Percentiles rank a stretch among this genome's conserved stretches.
Evolutionary conservation across 768 basidiomycete species (phyloP).

Genomic region (Rhizopogon salebrosus): DNA sequence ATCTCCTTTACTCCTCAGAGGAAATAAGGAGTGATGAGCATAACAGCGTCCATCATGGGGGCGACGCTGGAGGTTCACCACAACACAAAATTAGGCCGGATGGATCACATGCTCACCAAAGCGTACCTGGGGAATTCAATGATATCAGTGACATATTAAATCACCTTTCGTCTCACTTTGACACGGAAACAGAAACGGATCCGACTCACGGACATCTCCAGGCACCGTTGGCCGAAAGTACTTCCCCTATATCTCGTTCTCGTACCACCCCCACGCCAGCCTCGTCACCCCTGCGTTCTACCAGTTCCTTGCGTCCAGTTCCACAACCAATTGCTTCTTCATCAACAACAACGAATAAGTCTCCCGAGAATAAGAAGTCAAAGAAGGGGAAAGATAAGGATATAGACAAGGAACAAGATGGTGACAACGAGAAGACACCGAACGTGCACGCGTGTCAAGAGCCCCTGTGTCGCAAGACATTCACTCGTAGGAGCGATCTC

Average conservation of each 20-base stretch:
- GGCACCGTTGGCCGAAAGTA: slow-evolving; percentile 26
- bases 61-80: slow-evolving; percentile 35
- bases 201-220: slow-evolving; percentile 34
- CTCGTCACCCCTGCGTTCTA: slow-evolving; percentile 15
- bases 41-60: slow-evolving; percentile 34
- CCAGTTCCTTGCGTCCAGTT: slow-evolving; percentile 27
- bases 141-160: slow-evolving; percentile 76
- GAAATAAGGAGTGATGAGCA: slow-evolving; percentile 15
- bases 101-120: slow-evolving; percentile 37
- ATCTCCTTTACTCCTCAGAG: slow-evolving; percentile 48
- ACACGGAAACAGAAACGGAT: slow-evolving; percentile 44
- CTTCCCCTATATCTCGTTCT: slow-evolving; percentile 28
- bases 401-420: slow-evolving; percentile 9
- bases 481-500: slow-evolving; percentile 80
- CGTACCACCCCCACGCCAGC: slow-evolving; percentile 16
- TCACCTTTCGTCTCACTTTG: slow-evolving; percentile 69
- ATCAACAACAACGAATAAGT: slow-evolving; percentile 31
- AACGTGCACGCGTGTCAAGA: slow-evolving; percentile 63
- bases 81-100: slow-evolving; percentile 16
- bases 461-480: slow-evolving; percentile 73
- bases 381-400: slow-evolving; percentile 25
- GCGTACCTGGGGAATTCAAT: slow-evolving; percentile 54
- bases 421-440: slow-evolving; percentile 40
- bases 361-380: slow-evolving; percentile 18
- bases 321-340: slow-evolving; percentile 49